These are phyloP conservation scores for Limnanthes douglasii DNA, from an alignment of 345 rosid genomes.

Conservation along the genomic window DNA sequence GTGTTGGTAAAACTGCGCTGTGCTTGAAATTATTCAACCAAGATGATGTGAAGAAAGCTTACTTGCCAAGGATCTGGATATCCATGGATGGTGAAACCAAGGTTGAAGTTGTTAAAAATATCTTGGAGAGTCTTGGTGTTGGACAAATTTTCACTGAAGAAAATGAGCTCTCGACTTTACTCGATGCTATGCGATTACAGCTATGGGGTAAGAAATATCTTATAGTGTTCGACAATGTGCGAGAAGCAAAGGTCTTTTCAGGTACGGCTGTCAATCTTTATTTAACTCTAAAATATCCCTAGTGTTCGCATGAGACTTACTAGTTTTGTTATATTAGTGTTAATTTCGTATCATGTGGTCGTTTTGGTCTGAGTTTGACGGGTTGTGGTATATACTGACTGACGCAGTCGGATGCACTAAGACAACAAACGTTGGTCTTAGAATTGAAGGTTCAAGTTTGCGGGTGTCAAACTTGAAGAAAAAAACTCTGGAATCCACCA, in stretches of 20 bases:
- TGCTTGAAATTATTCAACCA: slow-evolving; percentile 11
- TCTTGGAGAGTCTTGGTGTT: slow-evolving; percentile 13
- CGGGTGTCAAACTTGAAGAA: too few species aligned
- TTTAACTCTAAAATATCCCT: too few species aligned
- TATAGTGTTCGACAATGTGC: slow-evolving; percentile 18
- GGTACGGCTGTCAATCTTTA: too few species aligned
- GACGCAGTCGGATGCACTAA: too few species aligned
- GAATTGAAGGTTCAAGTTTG: too few species aligned
- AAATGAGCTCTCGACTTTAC: slow-evolving; percentile 7
- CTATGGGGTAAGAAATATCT: slow-evolving; percentile 23
- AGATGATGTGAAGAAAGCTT: slow-evolving; percentile 9
- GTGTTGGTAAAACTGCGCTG: slow-evolving; percentile 19
- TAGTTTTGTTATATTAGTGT: too few species aligned
- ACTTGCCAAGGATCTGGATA: slow-evolving; percentile 21
- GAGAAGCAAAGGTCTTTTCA: background rate
- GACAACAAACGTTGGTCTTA: too few species aligned
- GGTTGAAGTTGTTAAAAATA: slow-evolving; percentile 4
- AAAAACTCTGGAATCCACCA: too few species aligned
- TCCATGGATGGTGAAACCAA: background rate
- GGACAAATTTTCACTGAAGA: slow-evolving; percentile 4
- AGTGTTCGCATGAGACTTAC: too few species aligned
- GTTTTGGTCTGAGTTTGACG: too few species aligned
- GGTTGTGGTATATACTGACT: too few species aligned
- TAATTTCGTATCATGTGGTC: too few species aligned
- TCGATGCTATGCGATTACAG: slow-evolving; percentile 13